A percentile compares a stretch with the other conserved stretches of the same genome.
Conservation (phyloP, 1,284 basidiomycete species). For the Ceraceosorus guamensis region DNA sequence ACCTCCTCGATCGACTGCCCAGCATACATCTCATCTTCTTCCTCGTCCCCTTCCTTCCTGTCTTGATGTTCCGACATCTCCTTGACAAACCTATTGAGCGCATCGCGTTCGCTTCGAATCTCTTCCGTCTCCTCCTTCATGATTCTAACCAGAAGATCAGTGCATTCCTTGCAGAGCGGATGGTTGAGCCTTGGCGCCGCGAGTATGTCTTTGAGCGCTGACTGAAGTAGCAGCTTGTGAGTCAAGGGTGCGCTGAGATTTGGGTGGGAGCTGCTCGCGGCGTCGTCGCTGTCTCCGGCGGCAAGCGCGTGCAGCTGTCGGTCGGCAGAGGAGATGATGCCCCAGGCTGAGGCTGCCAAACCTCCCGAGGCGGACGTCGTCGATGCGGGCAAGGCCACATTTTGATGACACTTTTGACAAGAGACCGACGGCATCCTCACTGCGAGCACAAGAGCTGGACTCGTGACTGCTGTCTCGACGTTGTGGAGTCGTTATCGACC, state of each 20-base stretch:
- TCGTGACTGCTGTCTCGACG: no score
- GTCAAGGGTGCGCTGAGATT: constrained; percentile 14
- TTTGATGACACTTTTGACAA: constrained; percentile 36
- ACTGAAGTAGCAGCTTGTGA: neutral
- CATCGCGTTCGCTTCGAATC: constrained; percentile 81
- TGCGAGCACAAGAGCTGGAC: neutral
- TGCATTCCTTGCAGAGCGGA: constrained; percentile 90
- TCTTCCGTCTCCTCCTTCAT: constrained; percentile 80
- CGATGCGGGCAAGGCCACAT: constrained; percentile 20
- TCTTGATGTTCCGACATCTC: constrained; percentile 17
- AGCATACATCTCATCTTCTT: constrained; percentile 10
- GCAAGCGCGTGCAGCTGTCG: constrained; percentile 6
- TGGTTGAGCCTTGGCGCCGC: constrained; percentile 61
- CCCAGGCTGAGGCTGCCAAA: constrained; percentile 17
- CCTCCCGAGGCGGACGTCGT: constrained; percentile 20
- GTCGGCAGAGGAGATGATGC: neutral
- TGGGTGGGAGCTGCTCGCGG: constrained; percentile 20
- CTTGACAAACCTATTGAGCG: constrained; percentile 52
- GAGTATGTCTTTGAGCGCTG: neutral
- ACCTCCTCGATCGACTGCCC: constrained; percentile 5
- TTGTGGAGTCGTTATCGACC: no score
- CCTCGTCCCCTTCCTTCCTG: neutral
- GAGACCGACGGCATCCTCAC: constrained; percentile 18
- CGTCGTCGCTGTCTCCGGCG: constrained; percentile 16
- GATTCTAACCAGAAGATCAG: constrained; percentile 67